phyloP scores from a whole-genome alignment of 805 yeast genomes.

The Trichomonascus vanleenenianus region DNA sequence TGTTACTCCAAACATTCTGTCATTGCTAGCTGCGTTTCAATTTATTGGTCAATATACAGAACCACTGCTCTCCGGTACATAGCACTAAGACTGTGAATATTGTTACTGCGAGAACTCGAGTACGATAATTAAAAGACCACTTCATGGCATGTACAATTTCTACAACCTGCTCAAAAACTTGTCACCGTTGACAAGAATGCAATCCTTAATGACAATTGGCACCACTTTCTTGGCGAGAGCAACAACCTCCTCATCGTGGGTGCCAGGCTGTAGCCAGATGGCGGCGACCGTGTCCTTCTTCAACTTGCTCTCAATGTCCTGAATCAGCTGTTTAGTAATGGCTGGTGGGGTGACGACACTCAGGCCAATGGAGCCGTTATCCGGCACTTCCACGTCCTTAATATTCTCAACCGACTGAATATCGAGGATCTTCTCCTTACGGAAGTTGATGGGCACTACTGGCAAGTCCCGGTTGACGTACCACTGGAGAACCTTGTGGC shows the following conservation, averaged over 20 bases:
- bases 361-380: conserved; percentile 32
- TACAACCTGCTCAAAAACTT: conserved; percentile 15
- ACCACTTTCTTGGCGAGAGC: conserved; percentile 25
- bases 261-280: conserved; percentile 82
- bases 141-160: no score
- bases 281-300: conserved; percentile 36
- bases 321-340: conserved; percentile 41
- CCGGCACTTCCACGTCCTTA: conserved; percentile 15
- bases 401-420: conserved; percentile 29
- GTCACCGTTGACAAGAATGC: conserved; percentile 67
- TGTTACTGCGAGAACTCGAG: no score
- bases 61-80: no score
- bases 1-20: no score
- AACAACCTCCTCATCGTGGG: conserved; percentile 45
- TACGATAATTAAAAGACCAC: no score
- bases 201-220: conserved; percentile 39
- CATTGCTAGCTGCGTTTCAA: no score
- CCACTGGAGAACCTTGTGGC: conserved; percentile 64
- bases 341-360: conserved; percentile 70
- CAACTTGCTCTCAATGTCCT: conserved; percentile 28
- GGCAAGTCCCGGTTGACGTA: conserved; percentile 48
- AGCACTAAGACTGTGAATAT: no score
- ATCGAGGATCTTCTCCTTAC: conserved; percentile 40
- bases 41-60: no score
- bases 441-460: conserved; percentile 62